Evolutionary conservation across 768 basidiomycete species (phyloP).

Genomic region (Fomitopsis serialis): DNA sequence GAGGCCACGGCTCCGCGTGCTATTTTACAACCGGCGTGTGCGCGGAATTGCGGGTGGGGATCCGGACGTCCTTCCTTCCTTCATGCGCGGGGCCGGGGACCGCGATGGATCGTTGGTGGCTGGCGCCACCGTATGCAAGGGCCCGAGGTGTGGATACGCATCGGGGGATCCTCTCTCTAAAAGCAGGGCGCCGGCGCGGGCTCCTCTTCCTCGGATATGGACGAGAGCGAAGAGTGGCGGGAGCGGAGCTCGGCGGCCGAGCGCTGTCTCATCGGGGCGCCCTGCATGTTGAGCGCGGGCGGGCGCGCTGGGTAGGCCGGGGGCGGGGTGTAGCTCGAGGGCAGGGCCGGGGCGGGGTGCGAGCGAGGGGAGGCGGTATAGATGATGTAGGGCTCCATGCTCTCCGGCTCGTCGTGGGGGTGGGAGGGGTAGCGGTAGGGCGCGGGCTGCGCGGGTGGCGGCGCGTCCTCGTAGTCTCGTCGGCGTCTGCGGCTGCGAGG

Average conservation of each 20-base stretch:
- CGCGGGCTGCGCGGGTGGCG: neutral
- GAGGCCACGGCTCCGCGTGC: neutral
- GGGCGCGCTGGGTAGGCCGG: constrained; percentile 8
- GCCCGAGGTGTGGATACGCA: neutral
- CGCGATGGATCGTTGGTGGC: neutral
- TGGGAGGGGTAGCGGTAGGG: constrained; percentile 1
- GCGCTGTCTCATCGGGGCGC: no score
- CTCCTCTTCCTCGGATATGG: constrained; percentile 20
- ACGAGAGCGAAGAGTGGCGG: constrained; percentile 19
- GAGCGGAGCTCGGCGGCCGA: constrained; percentile 11
- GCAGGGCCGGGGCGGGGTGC: neutral
- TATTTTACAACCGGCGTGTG: neutral
- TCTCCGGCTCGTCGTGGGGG: constrained; percentile 13
- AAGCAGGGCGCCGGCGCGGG: neutral
- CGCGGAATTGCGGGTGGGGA: no score
- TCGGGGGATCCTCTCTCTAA: neutral
- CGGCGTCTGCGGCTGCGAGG: constrained; percentile 15
- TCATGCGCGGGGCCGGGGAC: neutral
- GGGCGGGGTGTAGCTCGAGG: constrained; percentile 1
- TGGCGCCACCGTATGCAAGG: neutral
- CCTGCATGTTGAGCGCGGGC: no score
- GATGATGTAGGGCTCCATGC: constrained; percentile 18
- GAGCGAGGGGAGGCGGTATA: constrained; percentile 17
- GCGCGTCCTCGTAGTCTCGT: constrained; percentile 10
- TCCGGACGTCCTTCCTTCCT: no score